Percentiles rank a stretch among this genome's conserved stretches.
Evolutionary conservation across 768 basidiomycete genomes (phyloP).

Genomic region (Podaxis sp.): DNA sequence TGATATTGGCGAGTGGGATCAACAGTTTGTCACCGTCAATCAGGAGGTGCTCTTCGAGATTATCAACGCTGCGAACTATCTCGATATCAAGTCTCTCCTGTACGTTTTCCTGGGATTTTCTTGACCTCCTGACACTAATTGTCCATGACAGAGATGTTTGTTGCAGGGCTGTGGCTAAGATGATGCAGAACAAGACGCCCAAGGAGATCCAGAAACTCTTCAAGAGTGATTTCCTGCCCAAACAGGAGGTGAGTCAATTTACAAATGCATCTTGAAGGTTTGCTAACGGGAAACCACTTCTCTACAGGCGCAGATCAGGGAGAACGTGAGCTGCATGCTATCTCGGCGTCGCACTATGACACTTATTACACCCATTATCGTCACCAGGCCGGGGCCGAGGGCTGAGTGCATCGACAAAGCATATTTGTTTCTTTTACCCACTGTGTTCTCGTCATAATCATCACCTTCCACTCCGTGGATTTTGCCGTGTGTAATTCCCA

Average conservation of each 20-base stretch:
- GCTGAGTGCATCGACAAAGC: conserved; percentile 25
- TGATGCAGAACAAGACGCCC: conserved; percentile 99
- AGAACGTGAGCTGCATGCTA: conserved; percentile 69
- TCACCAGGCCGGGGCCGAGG: conserved; percentile 87
- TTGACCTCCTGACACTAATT: background rate
- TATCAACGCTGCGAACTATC: conserved; percentile 98
- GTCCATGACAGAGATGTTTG: conserved; percentile 76
- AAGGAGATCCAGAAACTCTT: conserved; percentile 99
- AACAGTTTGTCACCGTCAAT: conserved; percentile 97
- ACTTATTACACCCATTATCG: conserved; percentile 15
- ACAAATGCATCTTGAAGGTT: conserved; percentile 14
- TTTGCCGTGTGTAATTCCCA: background rate
- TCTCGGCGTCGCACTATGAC: conserved; percentile 9
- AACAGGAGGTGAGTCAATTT: conserved; percentile 80
- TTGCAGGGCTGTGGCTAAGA: conserved; percentile 98
- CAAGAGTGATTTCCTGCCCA: conserved; percentile 84
- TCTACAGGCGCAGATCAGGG: conserved; percentile 90
- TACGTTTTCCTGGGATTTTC: conserved; percentile 37
- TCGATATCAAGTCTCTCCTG: conserved; percentile 98
- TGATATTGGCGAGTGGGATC: conserved; percentile 98
- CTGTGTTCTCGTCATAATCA: conserved; percentile 31
- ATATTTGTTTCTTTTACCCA: conserved; percentile 14
- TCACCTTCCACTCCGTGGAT: conserved; percentile 21
- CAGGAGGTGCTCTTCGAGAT: conserved; percentile 99
- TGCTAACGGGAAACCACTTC: conserved; percentile 14